Evolutionary conservation across 768 basidiomycete genomes (phyloP).

Genomic region (Phlebiopsis flavidoalba): DNA sequence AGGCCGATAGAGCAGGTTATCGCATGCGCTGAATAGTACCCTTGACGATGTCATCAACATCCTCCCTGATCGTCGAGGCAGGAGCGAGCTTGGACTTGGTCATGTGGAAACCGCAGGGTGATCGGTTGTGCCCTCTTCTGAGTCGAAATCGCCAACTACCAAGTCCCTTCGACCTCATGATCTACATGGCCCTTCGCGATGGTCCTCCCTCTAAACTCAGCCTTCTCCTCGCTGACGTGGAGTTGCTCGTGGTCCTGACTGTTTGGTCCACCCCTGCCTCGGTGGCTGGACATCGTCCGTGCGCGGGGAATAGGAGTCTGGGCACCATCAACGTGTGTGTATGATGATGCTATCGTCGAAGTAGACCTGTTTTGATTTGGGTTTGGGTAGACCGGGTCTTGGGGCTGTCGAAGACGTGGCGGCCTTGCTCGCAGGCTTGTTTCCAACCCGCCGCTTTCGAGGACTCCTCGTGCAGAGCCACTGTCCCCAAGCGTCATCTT

Average conservation of each 20-base stretch:
- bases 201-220: slow-evolving; percentile 11
- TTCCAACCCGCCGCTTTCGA: slow-evolving; percentile 36
- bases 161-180: slow-evolving; percentile 70
- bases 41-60: slow-evolving; percentile 71
- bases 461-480: slow-evolving; percentile 72
- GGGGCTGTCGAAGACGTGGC: slow-evolving; percentile 36
- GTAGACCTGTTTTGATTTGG: slow-evolving; percentile 47
- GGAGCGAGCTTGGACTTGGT: slow-evolving; percentile 40
- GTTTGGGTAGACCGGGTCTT: slow-evolving; percentile 52
- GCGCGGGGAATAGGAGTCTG: slow-evolving; percentile 67
- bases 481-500: slow-evolving; percentile 89
- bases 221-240: slow-evolving; percentile 22
- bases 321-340: slow-evolving; percentile 76
- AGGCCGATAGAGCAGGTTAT: slow-evolving; percentile 19
- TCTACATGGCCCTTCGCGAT: slow-evolving; percentile 1
- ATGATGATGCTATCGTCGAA: slow-evolving; percentile 71
- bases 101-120: slow-evolving; percentile 18
- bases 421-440: slow-evolving; percentile 4
- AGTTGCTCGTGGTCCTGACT: slow-evolving; percentile 42
- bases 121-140: slow-evolving; percentile 36
- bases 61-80: slow-evolving; percentile 47
- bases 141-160: slow-evolving; percentile 71
- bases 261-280: slow-evolving; percentile 78
- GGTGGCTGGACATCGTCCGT: slow-evolving; percentile 33
- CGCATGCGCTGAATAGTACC: slow-evolving; percentile 42